Evolutionary conservation across 768 basidiomycete genomes (phyloP).

Genomic region (Suillus ampliporus): DNA sequence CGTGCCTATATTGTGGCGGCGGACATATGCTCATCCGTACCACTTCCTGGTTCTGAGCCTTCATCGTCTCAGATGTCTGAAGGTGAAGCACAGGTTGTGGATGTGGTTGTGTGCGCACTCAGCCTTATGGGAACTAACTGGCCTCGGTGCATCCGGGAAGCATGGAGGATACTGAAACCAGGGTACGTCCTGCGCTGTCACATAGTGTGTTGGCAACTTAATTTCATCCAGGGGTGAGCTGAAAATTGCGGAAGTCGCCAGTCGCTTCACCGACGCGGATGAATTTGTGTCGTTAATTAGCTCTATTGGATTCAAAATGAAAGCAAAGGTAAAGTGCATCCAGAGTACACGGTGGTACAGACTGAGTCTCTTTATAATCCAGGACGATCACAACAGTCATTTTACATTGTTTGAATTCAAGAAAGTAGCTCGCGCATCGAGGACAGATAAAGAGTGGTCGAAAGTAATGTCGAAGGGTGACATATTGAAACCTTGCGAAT

Average conservation of each 20-base stretch:
- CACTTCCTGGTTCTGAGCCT: conserved; percentile 81
- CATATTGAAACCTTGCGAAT: conserved; percentile 88
- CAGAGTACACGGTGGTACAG: background rate
- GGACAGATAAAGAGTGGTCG: conserved; percentile 64
- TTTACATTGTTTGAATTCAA: conserved; percentile 85
- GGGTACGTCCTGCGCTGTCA: conserved; percentile 55
- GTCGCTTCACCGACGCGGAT: conserved; percentile 73
- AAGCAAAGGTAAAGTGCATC: conserved; percentile 58
- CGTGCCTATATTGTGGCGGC: conserved; percentile 81
- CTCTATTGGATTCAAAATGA: conserved; percentile 76
- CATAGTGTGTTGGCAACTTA: conserved; percentile 6
- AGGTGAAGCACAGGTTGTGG: conserved; percentile 79
- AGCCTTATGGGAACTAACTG: conserved; percentile 98
- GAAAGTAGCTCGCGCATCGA: conserved; percentile 56
- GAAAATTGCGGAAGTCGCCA: conserved; percentile 89
- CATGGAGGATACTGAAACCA: conserved; percentile 84
- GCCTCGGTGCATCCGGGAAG: conserved; percentile 88
- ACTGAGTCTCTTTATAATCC: conserved; percentile 10
- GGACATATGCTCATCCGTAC: conserved; percentile 83
- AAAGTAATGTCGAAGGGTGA: conserved; percentile 55
- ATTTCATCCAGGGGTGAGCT: conserved; percentile 67
- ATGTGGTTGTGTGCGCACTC: conserved; percentile 91
- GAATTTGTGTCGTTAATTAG: conserved; percentile 68
- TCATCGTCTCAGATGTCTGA: conserved; percentile 42
- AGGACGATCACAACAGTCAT: conserved; percentile 86